Evolutionary conservation across 2,329 filamentous ascomycete genomes (phyloP).

Genomic region (Cordyceps militaris): DNA sequence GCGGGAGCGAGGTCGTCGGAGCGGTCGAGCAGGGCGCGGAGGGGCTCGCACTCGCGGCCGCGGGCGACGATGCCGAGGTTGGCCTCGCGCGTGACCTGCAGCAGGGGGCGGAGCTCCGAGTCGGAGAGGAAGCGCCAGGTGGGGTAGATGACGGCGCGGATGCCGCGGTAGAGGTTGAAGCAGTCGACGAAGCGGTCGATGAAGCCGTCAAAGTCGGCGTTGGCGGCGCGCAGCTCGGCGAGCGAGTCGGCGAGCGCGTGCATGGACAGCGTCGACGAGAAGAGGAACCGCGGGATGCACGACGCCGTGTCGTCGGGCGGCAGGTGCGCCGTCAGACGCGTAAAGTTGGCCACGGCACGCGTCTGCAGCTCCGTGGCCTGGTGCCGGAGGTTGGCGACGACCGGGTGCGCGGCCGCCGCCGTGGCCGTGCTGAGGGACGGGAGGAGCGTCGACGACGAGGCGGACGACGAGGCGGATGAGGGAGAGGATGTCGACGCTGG

Average conservation of each 20-base stretch:
- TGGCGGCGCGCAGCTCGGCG: conserved; percentile 27
- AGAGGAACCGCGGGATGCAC: conserved; percentile 37
- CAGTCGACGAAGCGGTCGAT: conserved; percentile 14
- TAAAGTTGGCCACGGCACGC: conserved; percentile 34
- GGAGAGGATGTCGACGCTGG: conserved; percentile 15
- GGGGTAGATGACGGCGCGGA: conserved; percentile 12
- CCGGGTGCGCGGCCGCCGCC: conserved; percentile 10
- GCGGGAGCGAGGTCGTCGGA: conserved; percentile 9
- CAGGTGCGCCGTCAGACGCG: conserved; percentile 21
- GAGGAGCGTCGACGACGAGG: conserved; percentile 9
- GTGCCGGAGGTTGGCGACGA: conserved; percentile 23
- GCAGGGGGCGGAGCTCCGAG: conserved; percentile 12
- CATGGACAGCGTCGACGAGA: conserved; percentile 36
- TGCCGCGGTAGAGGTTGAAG: conserved; percentile 14
- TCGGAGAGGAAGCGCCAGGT: conserved; percentile 14
- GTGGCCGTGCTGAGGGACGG: not conserved
- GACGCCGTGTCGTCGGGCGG: conserved; percentile 21
- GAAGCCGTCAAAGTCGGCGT: conserved; percentile 19
- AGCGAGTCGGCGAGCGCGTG: conserved; percentile 44
- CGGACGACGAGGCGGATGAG: conserved; percentile 12
- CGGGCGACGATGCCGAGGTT: conserved; percentile 6
- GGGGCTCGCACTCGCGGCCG: conserved; percentile 10
- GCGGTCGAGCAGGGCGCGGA: conserved; percentile 3
- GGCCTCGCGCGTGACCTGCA: conserved; percentile 10
- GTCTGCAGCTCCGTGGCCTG: conserved; percentile 39